These are phyloP conservation scores for Nakaseomyces sp. DNA, from an alignment of 1,139 yeast genomes.

Conservation along the genomic window DNA sequence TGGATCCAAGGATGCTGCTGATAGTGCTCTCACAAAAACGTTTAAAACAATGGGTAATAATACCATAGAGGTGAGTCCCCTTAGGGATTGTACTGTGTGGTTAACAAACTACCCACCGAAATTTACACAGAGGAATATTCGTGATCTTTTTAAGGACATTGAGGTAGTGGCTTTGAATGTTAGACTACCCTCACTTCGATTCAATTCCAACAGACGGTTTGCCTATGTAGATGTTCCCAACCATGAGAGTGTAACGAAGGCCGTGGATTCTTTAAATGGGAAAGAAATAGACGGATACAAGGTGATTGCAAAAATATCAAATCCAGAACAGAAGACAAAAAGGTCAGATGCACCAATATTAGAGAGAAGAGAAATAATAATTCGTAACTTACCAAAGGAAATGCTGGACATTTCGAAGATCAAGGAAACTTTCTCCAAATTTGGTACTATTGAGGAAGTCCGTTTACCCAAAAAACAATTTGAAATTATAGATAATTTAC, in stretches of 20 bases:
- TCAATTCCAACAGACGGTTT: conserved; percentile 53
- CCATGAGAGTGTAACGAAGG: conserved; percentile 39
- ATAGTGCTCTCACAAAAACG: conserved; percentile 55
- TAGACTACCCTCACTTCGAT: conserved; percentile 59
- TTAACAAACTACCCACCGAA: conserved; percentile 63
- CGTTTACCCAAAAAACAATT: conserved; percentile 36
- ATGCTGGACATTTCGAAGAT: conserved; percentile 29
- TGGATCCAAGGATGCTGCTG: conserved; percentile 39
- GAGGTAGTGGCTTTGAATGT: conserved; percentile 44
- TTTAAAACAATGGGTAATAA: conserved; percentile 39
- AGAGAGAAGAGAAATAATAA: conserved; percentile 47
- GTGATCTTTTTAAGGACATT: conserved; percentile 35
- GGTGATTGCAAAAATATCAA: conserved; percentile 52
- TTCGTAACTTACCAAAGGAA: conserved; percentile 40
- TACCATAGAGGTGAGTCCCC: conserved; percentile 38
- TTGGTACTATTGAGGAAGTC: conserved; percentile 44
- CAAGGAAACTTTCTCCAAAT: conserved; percentile 32
- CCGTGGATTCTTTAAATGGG: conserved; percentile 40
- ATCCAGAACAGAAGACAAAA: conserved; percentile 37
- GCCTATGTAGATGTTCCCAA: conserved; percentile 58
- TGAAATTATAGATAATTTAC: conserved; percentile 20
- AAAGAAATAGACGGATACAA: conserved; percentile 28
- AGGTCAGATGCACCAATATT: conserved; percentile 38
- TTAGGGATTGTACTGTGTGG: conserved; percentile 32
- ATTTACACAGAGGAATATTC: conserved; percentile 37